Evolutionary conservation across 164 flowering plant genomes (phyloP).

Genomic region (Stephania japonica): DNA sequence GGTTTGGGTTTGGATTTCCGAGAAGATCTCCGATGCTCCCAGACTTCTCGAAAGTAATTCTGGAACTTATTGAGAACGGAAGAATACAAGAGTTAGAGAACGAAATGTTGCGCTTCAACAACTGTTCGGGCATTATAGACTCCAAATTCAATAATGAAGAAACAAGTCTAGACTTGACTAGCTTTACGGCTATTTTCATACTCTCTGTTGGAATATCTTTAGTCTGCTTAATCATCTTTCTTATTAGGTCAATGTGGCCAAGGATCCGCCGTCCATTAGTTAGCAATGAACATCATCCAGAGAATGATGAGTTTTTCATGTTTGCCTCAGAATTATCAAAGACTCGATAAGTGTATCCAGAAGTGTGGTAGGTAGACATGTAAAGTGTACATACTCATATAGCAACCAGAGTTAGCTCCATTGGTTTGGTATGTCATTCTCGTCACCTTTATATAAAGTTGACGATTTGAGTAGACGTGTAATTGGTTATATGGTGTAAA

Average conservation of each 20-base stretch:
- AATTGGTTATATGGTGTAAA: too few species aligned
- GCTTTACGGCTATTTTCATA: neutral
- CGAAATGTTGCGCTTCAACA: neutral
- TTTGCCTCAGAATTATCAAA: too few species aligned
- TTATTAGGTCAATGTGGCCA: neutral
- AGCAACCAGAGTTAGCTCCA: too few species aligned
- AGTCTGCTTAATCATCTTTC: neutral
- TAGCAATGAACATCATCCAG: too few species aligned
- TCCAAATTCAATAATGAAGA: neutral
- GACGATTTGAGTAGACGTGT: too few species aligned
- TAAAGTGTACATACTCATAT: too few species aligned
- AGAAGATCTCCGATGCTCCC: neutral
- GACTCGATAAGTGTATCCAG: too few species aligned
- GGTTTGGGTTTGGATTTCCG: neutral
- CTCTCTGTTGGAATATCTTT: neutral
- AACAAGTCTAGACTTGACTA: neutral
- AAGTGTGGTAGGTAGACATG: too few species aligned
- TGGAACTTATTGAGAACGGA: neutral
- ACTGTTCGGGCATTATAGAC: neutral
- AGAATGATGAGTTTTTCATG: too few species aligned
- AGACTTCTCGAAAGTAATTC: neutral
- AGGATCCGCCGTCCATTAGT: neutral
- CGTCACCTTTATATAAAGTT: too few species aligned
- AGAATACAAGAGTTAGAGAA: neutral
- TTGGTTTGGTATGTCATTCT: too few species aligned